Evolutionary conservation across 768 basidiomycete genomes (phyloP).

Genomic region (Psilocybe azurescens): DNA sequence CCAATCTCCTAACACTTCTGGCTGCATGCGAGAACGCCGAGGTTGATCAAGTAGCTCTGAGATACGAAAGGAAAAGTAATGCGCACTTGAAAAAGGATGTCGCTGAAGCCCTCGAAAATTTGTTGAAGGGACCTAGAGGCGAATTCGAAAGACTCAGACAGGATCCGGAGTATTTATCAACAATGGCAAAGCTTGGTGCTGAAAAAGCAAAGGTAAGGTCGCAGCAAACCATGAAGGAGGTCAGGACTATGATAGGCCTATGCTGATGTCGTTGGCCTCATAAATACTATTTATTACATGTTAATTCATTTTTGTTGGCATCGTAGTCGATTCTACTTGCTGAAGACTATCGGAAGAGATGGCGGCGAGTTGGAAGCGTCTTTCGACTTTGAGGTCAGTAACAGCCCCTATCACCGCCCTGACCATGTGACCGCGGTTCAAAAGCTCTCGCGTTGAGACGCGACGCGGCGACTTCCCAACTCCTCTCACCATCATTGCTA

Average conservation of each 20-base stretch:
- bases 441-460: no score
- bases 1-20: slow-evolving; percentile 82
- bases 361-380: no score
- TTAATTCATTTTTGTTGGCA: no score
- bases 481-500: neutral
- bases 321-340: no score
- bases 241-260: slow-evolving; percentile 71
- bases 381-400: no score
- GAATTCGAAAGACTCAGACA: slow-evolving; percentile 69
- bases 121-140: slow-evolving; percentile 66
- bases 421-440: no score
- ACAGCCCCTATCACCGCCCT: no score
- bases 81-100: slow-evolving; percentile 78
- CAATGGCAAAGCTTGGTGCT: slow-evolving; percentile 70
- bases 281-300: neutral
- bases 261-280: slow-evolving; percentile 1
- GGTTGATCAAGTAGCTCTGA: slow-evolving; percentile 47
- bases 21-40: slow-evolving; percentile 68
- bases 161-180: slow-evolving; percentile 63
- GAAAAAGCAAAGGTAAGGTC: slow-evolving; percentile 67
- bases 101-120: slow-evolving; percentile 70
- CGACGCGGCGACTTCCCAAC: neutral
- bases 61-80: slow-evolving; percentile 62
- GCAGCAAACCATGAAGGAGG: slow-evolving; percentile 64
- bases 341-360: no score